These are phyloP conservation scores for Huntiella decipiens DNA, from an alignment of 2,329 filamentous ascomycete species.

Conservation along the genomic window DNA sequence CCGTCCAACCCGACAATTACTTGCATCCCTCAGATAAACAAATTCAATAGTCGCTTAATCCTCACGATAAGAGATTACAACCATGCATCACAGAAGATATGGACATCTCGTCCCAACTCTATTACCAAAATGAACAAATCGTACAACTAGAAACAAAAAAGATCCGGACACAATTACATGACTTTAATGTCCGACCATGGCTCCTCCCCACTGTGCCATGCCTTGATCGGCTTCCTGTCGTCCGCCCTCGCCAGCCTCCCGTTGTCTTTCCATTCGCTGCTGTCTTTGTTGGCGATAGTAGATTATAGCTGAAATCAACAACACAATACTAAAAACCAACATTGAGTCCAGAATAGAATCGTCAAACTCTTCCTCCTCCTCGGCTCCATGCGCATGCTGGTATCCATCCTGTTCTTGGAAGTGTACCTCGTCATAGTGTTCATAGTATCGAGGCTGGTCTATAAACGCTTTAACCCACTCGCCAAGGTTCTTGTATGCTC, in stretches of 20 bases:
- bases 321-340: slow-evolving; percentile 60
- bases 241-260: background rate
- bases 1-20: no score
- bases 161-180: no score
- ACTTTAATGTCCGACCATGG: slow-evolving; percentile 1
- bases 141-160: no score
- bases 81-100: no score
- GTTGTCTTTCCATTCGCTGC: slow-evolving; percentile 18
- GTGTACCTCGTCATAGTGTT: slow-evolving; percentile 33
- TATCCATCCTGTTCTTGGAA: slow-evolving; percentile 26
- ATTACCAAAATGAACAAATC: no score
- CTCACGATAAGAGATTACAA: no score
- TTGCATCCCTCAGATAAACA: no score
- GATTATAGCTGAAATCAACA: slow-evolving; percentile 55
- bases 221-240: slow-evolving; percentile 13
- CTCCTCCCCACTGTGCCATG: slow-evolving; percentile 8
- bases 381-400: slow-evolving; percentile 28
- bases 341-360: slow-evolving; percentile 71
- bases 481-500: slow-evolving; percentile 52
- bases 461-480: slow-evolving; percentile 84
- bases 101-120: no score
- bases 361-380: slow-evolving; percentile 47
- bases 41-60: no score
- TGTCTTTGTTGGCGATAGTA: slow-evolving; percentile 63
- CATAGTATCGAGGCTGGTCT: slow-evolving; percentile 45